phyloP scores from a whole-genome alignment of 2,329 filamentous ascomycete genomes.

The Beauveria pseudobassiana region DNA sequence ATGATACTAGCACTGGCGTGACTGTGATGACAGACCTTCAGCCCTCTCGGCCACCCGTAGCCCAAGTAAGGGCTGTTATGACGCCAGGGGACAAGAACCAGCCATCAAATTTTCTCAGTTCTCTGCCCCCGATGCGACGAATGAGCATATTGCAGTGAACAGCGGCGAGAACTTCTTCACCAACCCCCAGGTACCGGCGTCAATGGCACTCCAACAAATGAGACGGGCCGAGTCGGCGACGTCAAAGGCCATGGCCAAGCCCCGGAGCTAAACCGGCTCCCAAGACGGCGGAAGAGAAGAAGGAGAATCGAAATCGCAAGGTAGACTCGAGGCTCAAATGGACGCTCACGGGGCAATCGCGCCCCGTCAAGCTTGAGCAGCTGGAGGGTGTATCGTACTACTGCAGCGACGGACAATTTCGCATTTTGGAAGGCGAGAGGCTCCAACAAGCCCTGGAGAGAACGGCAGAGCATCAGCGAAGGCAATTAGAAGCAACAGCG shows the following conservation, averaged over 20 bases:
- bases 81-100: background rate
- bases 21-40: slow-evolving; percentile 1
- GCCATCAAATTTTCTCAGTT: slow-evolving; percentile 5
- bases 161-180: background rate
- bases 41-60: background rate
- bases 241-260: background rate
- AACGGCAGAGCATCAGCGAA: background rate
- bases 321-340: background rate
- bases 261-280: background rate
- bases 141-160: background rate
- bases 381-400: background rate
- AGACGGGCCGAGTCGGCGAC: background rate
- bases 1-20: background rate
- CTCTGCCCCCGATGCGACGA: background rate
- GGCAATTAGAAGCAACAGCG: background rate
- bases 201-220: slow-evolving; percentile 1
- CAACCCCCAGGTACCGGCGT: background rate
- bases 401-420: slow-evolving; percentile 6
- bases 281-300: slow-evolving; percentile 8
- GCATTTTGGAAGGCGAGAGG: background rate
- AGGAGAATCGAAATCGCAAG: background rate
- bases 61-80: background rate
- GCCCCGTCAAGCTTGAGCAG: background rate
- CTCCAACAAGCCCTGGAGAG: slow-evolving; percentile 1
- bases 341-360: background rate